These are phyloP conservation scores for Talaromyces sp. DNA, from an alignment of 2,329 filamentous ascomycete species.

Conservation along the genomic window DNA sequence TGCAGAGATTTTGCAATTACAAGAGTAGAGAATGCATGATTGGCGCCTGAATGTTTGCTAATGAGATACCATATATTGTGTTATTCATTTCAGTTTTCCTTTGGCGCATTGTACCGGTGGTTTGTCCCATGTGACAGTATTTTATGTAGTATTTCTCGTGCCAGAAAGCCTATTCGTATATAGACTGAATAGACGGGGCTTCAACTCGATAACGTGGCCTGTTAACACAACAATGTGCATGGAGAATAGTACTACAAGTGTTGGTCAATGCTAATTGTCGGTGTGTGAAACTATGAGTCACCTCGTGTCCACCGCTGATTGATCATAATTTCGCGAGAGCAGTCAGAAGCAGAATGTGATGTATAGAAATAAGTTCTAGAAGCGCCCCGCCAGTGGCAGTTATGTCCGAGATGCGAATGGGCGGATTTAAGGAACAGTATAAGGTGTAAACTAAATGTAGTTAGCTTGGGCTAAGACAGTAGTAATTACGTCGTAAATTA, in stretches of 20 bases:
- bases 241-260: too few species aligned
- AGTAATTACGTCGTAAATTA: too few species aligned
- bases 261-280: too few species aligned
- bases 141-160: background rate
- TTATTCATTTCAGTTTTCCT: background rate
- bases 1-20: conserved; percentile 30
- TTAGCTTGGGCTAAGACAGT: too few species aligned
- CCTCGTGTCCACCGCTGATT: background rate
- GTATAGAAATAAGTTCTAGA: background rate
- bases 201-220: background rate
- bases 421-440: too few species aligned
- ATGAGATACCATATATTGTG: background rate
- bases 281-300: background rate
- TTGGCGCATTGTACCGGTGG: background rate
- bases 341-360: background rate
- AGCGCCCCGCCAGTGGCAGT: background rate
- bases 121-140: background rate
- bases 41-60: background rate
- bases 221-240: background rate
- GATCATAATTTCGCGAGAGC: background rate
- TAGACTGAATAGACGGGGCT: background rate
- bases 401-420: background rate
- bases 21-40: conserved; percentile 22
- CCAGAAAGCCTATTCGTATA: background rate
- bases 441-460: too few species aligned